Conservation (phyloP, 805 yeast genomes). For the Myxozyma sirexii region DNA sequence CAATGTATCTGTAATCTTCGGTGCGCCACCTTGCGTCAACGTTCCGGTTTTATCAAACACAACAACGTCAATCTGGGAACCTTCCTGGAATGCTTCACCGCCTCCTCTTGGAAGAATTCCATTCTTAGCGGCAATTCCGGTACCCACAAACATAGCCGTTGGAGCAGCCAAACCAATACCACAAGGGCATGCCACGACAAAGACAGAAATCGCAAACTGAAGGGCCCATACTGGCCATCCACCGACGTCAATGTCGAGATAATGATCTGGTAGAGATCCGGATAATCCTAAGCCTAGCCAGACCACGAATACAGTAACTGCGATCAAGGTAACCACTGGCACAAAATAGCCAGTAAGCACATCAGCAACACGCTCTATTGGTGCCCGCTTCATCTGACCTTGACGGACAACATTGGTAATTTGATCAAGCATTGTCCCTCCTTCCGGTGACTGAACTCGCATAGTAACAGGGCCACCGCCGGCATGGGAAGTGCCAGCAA, state of each 20-base stretch:
- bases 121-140: conserved; percentile 74
- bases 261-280: conserved; percentile 56
- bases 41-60: conserved; percentile 85
- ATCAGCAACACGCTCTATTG: conserved; percentile 73
- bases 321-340: conserved; percentile 63
- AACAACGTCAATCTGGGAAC: conserved; percentile 60
- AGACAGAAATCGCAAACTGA: conserved; percentile 75
- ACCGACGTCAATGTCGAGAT: conserved; percentile 66
- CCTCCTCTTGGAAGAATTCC: conserved; percentile 81
- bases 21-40: conserved; percentile 63
- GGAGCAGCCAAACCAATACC: conserved; percentile 87
- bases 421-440: conserved; percentile 68
- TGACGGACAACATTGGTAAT: conserved; percentile 70
- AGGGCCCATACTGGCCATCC: conserved; percentile 81
- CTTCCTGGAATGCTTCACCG: conserved; percentile 81
- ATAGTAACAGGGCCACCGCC: conserved; percentile 60
- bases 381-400: conserved; percentile 73
- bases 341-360: conserved; percentile 70
- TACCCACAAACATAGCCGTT: conserved; percentile 77
- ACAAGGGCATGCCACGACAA: conserved; percentile 85
- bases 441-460: conserved; percentile 59
- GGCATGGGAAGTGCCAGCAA: conserved; percentile 70
- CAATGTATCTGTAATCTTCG: conserved; percentile 55
- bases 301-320: conserved; percentile 65
- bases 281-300: conserved; percentile 65